Evolutionary conservation across 306 rosid species (phyloP), one percentile per base, ranked within the genome.

Genomic region (Pterocarpus macrocarpus): DNA sequence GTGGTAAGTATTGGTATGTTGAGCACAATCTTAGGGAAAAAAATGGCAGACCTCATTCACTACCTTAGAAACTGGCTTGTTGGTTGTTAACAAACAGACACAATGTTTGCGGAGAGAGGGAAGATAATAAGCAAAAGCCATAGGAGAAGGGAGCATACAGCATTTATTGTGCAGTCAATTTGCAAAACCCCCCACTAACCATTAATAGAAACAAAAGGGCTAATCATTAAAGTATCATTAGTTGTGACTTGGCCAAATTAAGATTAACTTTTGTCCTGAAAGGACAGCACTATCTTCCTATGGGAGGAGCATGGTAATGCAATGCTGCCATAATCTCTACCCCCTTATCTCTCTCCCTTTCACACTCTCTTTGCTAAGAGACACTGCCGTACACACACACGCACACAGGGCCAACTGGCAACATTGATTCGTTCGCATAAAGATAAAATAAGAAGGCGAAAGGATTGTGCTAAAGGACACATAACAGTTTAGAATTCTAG

Each of bases 331-430:
- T 73, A 78, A 73, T 83, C 71, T 58, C 44, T 39, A 8, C 8
- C 50, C 43, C 47, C 47, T 43, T 43, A 43, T 43, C 53, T 83
- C 86, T 64, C 66, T 79, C 69, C 59, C 85, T 47, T 47, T 14
- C 73, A 71, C 81, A 76, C 78, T 43, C 81, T 35, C 82, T 68
- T 77, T 62, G 35, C 81, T 50, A 35, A 7, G 64, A 76, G 64
- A 77, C 81, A 80, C 75, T 16, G 77, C 57, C 56, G 32, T 58
- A 61, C 79, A 43, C 85, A 80, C 81, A 85, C 86, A 83, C 85
- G 86, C 80, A 80, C 87, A 79, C 81, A 74, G 50, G 78, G 90
- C 93, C 97, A 95, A 91, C 97, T 92, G 95, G 97, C 95, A 89
- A 43, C 73, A 79, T 80, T 75, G 83, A 88, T 90, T 83, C 90